Evolutionary conservation across 2,329 filamentous ascomycete genomes (phyloP).

Genomic region (Ophiobolus disseminans): DNA sequence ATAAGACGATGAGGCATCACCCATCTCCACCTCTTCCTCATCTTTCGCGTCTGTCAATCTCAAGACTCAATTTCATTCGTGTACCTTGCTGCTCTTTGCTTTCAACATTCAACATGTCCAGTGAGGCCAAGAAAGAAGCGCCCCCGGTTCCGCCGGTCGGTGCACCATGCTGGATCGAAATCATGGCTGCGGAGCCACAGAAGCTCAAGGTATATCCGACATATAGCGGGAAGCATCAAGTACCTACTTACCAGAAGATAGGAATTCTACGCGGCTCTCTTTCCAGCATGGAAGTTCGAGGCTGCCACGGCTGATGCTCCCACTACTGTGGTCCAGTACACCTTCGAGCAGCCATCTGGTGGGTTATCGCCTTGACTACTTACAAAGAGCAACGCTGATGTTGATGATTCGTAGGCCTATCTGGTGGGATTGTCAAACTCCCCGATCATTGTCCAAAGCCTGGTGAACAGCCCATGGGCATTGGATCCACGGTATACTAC

Average conservation of each 20-base stretch:
- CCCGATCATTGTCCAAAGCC: slow-evolving; percentile 12
- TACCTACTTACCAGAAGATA: slow-evolving; percentile 5
- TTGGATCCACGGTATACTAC: slow-evolving; percentile 26
- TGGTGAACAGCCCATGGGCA: slow-evolving; percentile 22
- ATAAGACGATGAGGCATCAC: no score
- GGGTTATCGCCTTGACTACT: neutral
- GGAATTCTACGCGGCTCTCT: slow-evolving; percentile 29
- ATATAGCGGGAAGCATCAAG: no score
- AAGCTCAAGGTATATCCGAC: slow-evolving; percentile 23
- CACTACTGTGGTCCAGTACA: slow-evolving; percentile 9
- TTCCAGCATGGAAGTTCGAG: slow-evolving; percentile 25
- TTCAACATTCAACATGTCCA: slow-evolving; percentile 17
- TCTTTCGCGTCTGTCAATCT: no score
- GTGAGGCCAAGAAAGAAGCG: slow-evolving; percentile 6
- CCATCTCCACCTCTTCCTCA: no score
- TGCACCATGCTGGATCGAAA: slow-evolving; percentile 29
- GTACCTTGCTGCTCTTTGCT: neutral
- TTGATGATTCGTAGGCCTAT: slow-evolving; percentile 13
- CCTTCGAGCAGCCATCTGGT: slow-evolving; percentile 24
- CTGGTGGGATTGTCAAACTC: slow-evolving; percentile 26
- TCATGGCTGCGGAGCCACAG: slow-evolving; percentile 21
- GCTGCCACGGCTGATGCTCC: slow-evolving; percentile 1
- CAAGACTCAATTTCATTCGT: neutral
- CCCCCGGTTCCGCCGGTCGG: slow-evolving; percentile 14
- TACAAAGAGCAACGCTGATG: neutral